Evolutionary conservation across 1,284 basidiomycete species (phyloP).

Genomic region (Pseudomicrostroma phylloplanum): DNA sequence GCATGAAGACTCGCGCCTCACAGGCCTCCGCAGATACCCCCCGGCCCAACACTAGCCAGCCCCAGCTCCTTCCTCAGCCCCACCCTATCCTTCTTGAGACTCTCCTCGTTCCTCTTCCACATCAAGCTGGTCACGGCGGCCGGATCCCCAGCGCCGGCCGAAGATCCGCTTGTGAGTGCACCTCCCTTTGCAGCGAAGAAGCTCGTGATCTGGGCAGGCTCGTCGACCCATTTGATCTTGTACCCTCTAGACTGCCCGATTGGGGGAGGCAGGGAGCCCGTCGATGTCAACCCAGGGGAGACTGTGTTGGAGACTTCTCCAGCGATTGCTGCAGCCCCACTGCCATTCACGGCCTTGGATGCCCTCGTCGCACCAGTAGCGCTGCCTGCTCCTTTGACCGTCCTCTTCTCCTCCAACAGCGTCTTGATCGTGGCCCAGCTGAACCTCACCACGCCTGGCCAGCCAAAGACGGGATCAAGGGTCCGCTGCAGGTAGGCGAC

Average conservation of each 20-base stretch:
- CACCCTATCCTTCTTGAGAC: neutral
- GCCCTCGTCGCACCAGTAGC: constrained; percentile 8
- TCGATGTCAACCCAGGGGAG: constrained; percentile 11
- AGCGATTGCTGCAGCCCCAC: constrained; percentile 14
- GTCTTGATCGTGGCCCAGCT: constrained; percentile 93
- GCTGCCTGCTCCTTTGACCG: neutral
- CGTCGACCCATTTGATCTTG: constrained; percentile 34
- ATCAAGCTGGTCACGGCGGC: neutral
- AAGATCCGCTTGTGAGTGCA: neutral
- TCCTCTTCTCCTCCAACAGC: constrained; percentile 65
- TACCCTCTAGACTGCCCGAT: constrained; percentile 6
- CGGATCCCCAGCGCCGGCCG: neutral
- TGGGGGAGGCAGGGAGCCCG: neutral
- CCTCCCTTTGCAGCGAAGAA: constrained; percentile 20
- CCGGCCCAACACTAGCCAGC: neutral
- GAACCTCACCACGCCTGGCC: constrained; percentile 82
- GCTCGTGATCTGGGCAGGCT: constrained; percentile 26
- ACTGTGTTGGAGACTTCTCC: constrained; percentile 13
- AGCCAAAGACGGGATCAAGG: constrained; percentile 85
- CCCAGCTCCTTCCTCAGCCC: neutral
- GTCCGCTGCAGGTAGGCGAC: constrained; percentile 73
- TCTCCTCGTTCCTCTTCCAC: constrained; percentile 3
- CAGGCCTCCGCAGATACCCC: neutral
- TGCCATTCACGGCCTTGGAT: constrained; percentile 11
- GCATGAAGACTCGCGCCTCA: neutral